Evolutionary conservation across 2,329 filamentous ascomycete genomes (phyloP).

Genomic region (Penicillium sp.): DNA sequence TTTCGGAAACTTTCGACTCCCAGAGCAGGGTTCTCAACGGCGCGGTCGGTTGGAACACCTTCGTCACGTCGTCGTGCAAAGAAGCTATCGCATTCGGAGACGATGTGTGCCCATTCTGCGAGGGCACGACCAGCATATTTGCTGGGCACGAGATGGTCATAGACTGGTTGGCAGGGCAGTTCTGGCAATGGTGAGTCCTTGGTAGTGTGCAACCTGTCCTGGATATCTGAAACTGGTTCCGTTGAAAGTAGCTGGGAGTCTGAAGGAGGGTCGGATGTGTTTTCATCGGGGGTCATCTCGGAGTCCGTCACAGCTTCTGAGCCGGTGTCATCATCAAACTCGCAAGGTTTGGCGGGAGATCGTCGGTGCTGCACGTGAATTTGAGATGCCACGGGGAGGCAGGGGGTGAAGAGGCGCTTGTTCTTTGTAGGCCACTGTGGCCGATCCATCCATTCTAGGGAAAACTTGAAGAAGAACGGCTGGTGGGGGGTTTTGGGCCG

Average conservation of each 20-base stretch:
- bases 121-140: conserved; percentile 63
- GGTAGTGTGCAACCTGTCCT: conserved; percentile 15
- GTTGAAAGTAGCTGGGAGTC: neutral
- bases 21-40: conserved; percentile 62
- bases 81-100: conserved; percentile 64
- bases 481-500: conserved; percentile 50
- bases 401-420: conserved; percentile 56
- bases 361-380: conserved; percentile 48
- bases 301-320: conserved; percentile 15
- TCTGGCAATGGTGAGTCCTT: conserved; percentile 19
- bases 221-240: conserved; percentile 4
- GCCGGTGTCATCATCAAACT: conserved; percentile 21
- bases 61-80: conserved; percentile 62
- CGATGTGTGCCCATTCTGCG: conserved; percentile 63
- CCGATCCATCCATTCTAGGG: conserved; percentile 63
- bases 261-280: neutral
- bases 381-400: conserved; percentile 58
- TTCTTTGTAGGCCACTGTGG: conserved; percentile 51
- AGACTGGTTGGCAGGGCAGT: conserved; percentile 23
- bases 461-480: conserved; percentile 65
- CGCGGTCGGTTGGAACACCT: conserved; percentile 57
- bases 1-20: conserved; percentile 62
- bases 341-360: conserved; percentile 24
- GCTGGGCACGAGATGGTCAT: conserved; percentile 42
- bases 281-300: neutral